Evolutionary conservation across 75 land plant species (phyloP).

Genomic region (Isoetes taiwanensis): DNA sequence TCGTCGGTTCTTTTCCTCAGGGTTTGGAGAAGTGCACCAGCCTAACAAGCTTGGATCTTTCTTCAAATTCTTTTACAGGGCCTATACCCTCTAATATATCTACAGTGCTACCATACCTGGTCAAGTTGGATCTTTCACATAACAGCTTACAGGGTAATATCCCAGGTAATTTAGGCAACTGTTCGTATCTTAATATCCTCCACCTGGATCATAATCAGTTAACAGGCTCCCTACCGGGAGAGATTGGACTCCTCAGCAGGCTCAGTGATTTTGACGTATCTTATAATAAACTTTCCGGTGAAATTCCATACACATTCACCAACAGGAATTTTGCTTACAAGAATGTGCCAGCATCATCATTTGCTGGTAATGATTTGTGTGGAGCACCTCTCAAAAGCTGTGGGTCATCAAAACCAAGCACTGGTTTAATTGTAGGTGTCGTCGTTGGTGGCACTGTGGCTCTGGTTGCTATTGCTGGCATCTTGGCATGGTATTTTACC

Average conservation of each 20-base stretch:
- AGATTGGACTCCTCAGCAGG: not conserved
- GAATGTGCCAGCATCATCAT: not conserved
- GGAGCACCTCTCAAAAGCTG: constrained; percentile 3
- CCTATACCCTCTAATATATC: no score
- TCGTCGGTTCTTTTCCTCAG: no score
- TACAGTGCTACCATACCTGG: no score
- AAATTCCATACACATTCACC: not conserved
- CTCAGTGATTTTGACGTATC: not conserved
- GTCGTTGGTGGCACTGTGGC: not conserved
- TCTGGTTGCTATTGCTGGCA: not conserved
- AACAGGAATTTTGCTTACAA: no score
- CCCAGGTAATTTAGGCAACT: not conserved
- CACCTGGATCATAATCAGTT: not conserved
- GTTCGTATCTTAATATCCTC: not conserved
- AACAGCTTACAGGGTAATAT: not conserved
- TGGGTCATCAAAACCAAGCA: not conserved
- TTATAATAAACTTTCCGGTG: not conserved
- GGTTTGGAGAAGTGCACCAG: no score
- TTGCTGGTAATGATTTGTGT: not conserved
- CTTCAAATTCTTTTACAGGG: no score
- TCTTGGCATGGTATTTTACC: not conserved
- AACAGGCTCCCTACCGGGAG: not conserved
- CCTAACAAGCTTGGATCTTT: no score
- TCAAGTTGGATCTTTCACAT: not conserved
- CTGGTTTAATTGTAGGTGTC: not conserved